Evolutionary conservation across 2,329 filamentous ascomycete genomes (phyloP).

Genomic region (Neurospora sp.): DNA sequence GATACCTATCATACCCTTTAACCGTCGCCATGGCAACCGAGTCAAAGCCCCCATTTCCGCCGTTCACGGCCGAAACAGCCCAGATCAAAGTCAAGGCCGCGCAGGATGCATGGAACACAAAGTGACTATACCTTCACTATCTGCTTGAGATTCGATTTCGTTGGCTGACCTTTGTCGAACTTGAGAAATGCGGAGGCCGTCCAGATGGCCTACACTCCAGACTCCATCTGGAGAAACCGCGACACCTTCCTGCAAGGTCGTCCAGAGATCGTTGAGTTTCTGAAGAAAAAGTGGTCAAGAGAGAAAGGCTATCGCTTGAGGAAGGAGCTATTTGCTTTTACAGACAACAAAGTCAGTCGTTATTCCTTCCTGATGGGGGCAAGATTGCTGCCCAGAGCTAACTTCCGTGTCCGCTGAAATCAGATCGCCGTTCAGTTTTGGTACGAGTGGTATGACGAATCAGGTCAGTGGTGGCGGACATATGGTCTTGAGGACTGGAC

Average conservation of each 20-base stretch:
- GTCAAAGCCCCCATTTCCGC: conserved; percentile 46
- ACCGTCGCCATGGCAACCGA: conserved; percentile 16
- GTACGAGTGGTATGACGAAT: conserved; percentile 68
- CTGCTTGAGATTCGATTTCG: not conserved
- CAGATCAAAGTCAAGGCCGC: conserved; percentile 71
- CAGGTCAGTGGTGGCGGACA: conserved; percentile 75
- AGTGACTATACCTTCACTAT: conserved; percentile 31
- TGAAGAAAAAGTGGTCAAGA: conserved; percentile 63
- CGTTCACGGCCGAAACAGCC: conserved; percentile 66
- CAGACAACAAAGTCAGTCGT: conserved; percentile 45
- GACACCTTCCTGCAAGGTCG: conserved; percentile 59
- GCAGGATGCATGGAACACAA: conserved; percentile 75
- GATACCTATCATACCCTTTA: not conserved
- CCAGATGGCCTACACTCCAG: conserved; percentile 63
- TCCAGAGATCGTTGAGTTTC: conserved; percentile 55
- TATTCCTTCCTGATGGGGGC: not conserved
- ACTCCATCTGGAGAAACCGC: conserved; percentile 76
- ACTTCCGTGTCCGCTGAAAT: not conserved
- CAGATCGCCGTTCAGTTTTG: conserved; percentile 82
- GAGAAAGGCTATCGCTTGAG: conserved; percentile 65
- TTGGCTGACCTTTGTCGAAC: not conserved
- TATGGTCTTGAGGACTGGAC: conserved; percentile 81
- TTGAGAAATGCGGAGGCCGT: conserved; percentile 49
- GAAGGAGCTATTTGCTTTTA: conserved; percentile 77
- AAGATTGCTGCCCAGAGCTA: not conserved